Base-by-base conservation (phyloP, 2,329 filamentous ascomycete genomes). In the Alternaria arborescens region DNA sequence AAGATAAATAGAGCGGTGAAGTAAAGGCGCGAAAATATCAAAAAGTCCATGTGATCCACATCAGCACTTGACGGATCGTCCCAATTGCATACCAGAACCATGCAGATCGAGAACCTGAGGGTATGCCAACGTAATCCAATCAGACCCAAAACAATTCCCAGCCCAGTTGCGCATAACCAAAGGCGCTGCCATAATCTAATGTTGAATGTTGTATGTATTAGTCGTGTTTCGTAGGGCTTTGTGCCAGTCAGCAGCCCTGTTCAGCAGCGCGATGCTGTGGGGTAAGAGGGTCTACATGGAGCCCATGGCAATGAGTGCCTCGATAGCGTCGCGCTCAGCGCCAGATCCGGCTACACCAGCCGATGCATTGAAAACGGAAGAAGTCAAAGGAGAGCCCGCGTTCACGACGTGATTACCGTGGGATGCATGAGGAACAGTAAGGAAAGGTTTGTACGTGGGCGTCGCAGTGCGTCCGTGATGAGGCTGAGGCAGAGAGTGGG, bases 291-390 rank as follows among this genome's bases (percentile, higher is more conserved):
- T n/a, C 78, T 77, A 84, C 81, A 84, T 83, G 56, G 91, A 94
- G 80, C 91, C 90, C 79, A 95, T 89, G 78, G 89, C 87, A 73
- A 95, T 83, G 74, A 94, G 87, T 67, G 91, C 92, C 79, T 93
- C 91, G 66, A 94, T 87, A 56, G 92, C 92, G 79, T 93, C 91
- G 71, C 89, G 89, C 83, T 94, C 92, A 79, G 88, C 86, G 51
- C 71, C 70, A 54, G 68, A 70, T 42, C 67, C 72, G 64, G 70
- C 62, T 61, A 73, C 68, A 62, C 68, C 70, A 36, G 63, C 53
- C 51, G 71, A 71, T 72, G 71, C 65, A 69, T 68, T 58, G 69
- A 71, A 60, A 64, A 67, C 58, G 61, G 60, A 62, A 56, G 64
- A 62, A 63, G 63, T 52, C 30, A 42, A 55, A 64, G 67, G 58